A percentile compares a stretch with the other conserved stretches of the same genome.
These are phyloP conservation scores for Drechslerella stenobrocha DNA, from an alignment of 2,329 filamentous ascomycete species.

Conservation along the genomic window DNA sequence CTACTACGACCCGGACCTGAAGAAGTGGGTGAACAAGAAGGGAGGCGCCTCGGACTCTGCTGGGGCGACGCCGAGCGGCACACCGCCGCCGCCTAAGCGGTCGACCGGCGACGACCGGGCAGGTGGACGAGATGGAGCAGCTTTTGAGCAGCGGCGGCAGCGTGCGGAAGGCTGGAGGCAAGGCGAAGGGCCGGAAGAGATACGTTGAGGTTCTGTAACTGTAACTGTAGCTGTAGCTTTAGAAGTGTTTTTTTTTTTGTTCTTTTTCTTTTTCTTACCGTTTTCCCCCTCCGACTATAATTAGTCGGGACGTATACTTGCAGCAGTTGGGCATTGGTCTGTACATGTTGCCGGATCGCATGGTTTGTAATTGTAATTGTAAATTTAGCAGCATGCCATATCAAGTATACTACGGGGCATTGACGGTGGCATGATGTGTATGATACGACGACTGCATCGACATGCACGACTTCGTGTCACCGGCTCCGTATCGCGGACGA, in stretches of 20 bases:
- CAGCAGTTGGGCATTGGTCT: background rate
- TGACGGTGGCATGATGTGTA: no score
- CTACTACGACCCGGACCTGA: conserved; percentile 91
- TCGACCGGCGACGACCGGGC: conserved; percentile 77
- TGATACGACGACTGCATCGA: no score
- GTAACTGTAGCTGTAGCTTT: conserved; percentile 3
- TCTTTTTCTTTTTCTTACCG: conserved; percentile 10
- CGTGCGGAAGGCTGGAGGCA: conserved; percentile 62
- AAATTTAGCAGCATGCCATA: no score
- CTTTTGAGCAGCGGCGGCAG: conserved; percentile 69
- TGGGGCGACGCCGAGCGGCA: conserved; percentile 62
- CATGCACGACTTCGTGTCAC: conserved; percentile 3
- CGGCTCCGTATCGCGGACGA: background rate
- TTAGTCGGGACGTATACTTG: background rate
- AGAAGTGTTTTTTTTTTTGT: background rate
- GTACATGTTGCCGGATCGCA: no score
- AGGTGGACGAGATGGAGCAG: conserved; percentile 93
- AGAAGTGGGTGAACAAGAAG: conserved; percentile 99
- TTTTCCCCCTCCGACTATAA: background rate
- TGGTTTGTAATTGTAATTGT: no score
- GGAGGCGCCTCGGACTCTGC: conserved; percentile 67
- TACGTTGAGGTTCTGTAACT: conserved; percentile 92
- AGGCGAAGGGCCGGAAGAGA: conserved; percentile 77
- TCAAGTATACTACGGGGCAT: no score
- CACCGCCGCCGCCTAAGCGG: conserved; percentile 77